phyloP scores from a whole-genome alignment of 805 yeast species.

The Kodamaea kaohsiungensis region DNA sequence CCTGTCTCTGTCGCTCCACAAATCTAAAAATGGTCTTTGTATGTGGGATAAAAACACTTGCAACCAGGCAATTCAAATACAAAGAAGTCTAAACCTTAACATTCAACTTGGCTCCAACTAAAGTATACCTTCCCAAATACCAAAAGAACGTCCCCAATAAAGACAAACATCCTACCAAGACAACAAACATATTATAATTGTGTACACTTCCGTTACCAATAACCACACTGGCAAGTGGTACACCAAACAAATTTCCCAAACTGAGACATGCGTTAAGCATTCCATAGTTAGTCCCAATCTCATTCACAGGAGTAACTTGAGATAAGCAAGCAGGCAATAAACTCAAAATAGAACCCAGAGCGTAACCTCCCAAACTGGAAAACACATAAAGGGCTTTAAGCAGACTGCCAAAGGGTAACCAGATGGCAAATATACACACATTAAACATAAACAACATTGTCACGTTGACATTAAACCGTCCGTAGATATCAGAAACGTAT shows the following conservation, averaged over 20 bases:
- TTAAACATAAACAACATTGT: slow-evolving; percentile 28
- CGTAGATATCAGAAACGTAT: slow-evolving; percentile 26
- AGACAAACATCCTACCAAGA: slow-evolving; percentile 32
- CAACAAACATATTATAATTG: slow-evolving; percentile 31
- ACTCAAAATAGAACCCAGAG: slow-evolving; percentile 35
- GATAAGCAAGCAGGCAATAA: slow-evolving; percentile 34
- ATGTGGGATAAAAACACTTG: no score
- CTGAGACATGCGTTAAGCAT: slow-evolving; percentile 31
- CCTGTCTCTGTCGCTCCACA: no score
- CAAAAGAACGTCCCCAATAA: slow-evolving; percentile 30
- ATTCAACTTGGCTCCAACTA: slow-evolving; percentile 18
- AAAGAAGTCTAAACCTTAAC: slow-evolving; percentile 14
- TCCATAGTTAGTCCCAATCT: slow-evolving; percentile 40
- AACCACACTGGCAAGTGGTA: slow-evolving; percentile 35
- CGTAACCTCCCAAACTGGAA: slow-evolving; percentile 36
- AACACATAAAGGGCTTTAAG: slow-evolving; percentile 30
- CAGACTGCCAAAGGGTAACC: slow-evolving; percentile 35
- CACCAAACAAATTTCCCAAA: slow-evolving; percentile 33
- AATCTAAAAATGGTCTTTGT: no score
- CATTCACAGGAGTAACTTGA: slow-evolving; percentile 27
- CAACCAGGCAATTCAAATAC: neutral
- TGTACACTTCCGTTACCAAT: slow-evolving; percentile 27
- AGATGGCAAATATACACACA: slow-evolving; percentile 28
- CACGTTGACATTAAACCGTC: slow-evolving; percentile 34
- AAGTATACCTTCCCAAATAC: slow-evolving; percentile 16